A percentile compares a stretch with the other conserved stretches of the same genome.
These are phyloP conservation scores for Heritiera fomes DNA, from an alignment of 345 rosid species.

Conservation along the genomic window DNA sequence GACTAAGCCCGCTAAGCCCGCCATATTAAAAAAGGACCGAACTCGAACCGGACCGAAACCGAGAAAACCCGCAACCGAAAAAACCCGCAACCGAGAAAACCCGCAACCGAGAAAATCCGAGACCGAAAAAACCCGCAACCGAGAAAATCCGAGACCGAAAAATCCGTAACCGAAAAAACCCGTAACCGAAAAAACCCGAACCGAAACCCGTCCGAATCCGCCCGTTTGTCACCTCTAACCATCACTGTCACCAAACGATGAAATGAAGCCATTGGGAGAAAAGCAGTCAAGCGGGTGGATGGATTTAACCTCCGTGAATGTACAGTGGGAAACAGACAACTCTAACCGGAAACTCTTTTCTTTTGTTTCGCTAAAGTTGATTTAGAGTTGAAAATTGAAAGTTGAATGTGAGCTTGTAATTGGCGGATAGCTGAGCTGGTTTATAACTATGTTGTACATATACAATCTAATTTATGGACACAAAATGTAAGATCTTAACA, in stretches of 20 bases:
- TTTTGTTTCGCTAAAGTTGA: not conserved
- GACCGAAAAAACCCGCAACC: too few species aligned
- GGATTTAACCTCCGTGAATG: constrained; percentile 1
- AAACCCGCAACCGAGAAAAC: too few species aligned
- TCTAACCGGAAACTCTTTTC: not conserved
- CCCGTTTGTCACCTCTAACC: too few species aligned
- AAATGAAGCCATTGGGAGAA: not conserved
- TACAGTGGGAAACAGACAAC: constrained; percentile 1
- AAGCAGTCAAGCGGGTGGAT: not conserved
- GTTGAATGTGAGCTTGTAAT: not conserved
- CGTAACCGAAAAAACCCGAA: too few species aligned
- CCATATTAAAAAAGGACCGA: too few species aligned
- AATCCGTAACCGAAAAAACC: too few species aligned
- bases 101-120: too few species aligned
- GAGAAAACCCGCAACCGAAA: too few species aligned
- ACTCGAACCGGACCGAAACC: too few species aligned
- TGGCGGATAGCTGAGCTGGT: not conserved
- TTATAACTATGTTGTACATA: not conserved
- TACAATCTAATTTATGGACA: not conserved
- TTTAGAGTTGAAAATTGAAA: not conserved
- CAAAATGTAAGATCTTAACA: not conserved
- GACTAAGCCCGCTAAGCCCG: too few species aligned
- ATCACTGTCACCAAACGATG: not conserved
- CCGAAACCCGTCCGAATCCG: too few species aligned
- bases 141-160: too few species aligned